These are phyloP conservation scores for Coprinopsis marcescibilis DNA, from an alignment of 768 basidiomycete species.

Conservation along the genomic window DNA sequence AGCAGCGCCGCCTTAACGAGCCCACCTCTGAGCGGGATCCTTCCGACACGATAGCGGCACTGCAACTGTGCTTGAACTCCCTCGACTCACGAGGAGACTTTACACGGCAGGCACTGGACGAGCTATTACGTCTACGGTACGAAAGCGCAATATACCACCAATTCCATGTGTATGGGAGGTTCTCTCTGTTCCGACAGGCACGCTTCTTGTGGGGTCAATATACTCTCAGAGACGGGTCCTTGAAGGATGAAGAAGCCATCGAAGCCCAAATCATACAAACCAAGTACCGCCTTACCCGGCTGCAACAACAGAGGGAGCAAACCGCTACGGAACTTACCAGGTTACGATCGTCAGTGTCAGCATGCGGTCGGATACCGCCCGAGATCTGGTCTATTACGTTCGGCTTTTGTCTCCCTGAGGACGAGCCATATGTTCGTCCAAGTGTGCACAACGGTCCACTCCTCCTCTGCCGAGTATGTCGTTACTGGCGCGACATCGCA, in stretches of 20 bases:
- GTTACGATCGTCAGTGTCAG: conserved; percentile 1
- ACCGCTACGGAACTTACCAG: neutral
- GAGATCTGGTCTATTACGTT: conserved; percentile 24
- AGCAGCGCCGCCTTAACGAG: too few relatives aligned
- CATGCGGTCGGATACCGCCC: conserved; percentile 2
- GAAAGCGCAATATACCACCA: neutral
- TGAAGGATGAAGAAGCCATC: neutral
- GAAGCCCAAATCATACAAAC: neutral
- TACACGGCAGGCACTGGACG: conserved; percentile 2
- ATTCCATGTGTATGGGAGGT: neutral
- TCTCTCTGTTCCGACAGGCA: conserved; percentile 2
- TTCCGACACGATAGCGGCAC: neutral
- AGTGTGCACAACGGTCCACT: conserved; percentile 15
- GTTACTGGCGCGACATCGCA: conserved; percentile 18
- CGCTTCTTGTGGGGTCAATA: neutral
- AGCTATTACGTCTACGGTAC: neutral
- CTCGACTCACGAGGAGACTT: neutral
- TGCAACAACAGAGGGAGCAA: neutral
- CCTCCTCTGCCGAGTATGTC: conserved; percentile 19
- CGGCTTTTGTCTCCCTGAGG: conserved; percentile 15
- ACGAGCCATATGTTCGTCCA: conserved; percentile 17
- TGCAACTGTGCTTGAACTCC: neutral
- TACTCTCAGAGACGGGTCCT: neutral
- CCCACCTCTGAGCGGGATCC: neutral
- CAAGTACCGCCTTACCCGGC: neutral